phyloP scores from a whole-genome alignment of 176 grass and related monocot species.

The Juncus inflexus region DNA sequence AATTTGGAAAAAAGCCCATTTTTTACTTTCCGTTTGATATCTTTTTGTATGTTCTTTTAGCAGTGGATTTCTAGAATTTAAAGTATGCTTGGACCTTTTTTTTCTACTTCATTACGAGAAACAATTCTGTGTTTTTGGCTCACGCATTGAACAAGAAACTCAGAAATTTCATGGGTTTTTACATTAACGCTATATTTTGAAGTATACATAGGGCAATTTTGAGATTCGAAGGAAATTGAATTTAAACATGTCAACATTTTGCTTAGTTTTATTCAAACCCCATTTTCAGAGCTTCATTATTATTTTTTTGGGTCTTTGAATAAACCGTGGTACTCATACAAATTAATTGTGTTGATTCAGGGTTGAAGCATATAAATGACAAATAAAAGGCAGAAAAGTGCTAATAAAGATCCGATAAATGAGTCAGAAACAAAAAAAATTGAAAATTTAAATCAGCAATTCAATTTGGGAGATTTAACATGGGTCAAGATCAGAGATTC shows the following conservation, averaged over 20 bases:
- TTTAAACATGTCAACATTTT: background rate
- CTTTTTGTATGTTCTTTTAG: background rate
- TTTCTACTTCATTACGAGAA: background rate
- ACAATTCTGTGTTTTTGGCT: background rate
- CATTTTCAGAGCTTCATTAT: background rate
- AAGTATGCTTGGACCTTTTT: background rate
- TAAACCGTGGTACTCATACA: background rate
- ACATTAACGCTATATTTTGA: too few relatives aligned
- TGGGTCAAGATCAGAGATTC: constrained; percentile 58
- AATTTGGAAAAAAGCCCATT: background rate
- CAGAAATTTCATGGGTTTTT: background rate
- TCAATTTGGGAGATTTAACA: constrained; percentile 59
- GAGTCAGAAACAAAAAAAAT: background rate
- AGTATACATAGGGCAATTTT: too few relatives aligned
- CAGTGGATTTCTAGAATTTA: background rate
- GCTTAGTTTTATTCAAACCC: background rate
- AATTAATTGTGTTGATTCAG: background rate
- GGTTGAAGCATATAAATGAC: constrained; percentile 13
- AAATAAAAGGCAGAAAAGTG: background rate
- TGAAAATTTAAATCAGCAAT: constrained; percentile 24
- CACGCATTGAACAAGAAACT: background rate
- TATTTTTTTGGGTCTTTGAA: background rate
- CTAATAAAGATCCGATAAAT: background rate
- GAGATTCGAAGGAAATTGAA: too few relatives aligned
- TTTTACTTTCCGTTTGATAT: background rate